phyloP scores from a whole-genome alignment of 129 eudicot genomes.

The Cynara cardunculus region DNA sequence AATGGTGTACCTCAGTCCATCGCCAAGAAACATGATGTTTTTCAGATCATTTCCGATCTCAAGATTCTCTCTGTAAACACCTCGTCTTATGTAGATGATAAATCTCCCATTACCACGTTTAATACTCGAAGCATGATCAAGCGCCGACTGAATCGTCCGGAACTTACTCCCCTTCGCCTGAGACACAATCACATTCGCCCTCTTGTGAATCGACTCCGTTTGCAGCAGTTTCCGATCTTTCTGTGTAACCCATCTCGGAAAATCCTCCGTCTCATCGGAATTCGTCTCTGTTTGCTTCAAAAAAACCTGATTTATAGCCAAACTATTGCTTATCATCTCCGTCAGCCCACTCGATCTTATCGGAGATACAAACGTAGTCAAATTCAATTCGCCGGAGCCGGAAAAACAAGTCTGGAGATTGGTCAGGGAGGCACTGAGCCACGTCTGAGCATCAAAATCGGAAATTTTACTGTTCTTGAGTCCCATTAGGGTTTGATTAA shows the following conservation, averaged over 20 bases:
- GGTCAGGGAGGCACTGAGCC: constrained; percentile 69
- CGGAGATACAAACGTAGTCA: constrained; percentile 31
- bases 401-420: constrained; percentile 63
- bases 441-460: constrained; percentile 49
- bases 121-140: constrained; percentile 34
- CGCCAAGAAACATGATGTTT: constrained; percentile 45
- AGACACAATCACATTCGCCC: constrained; percentile 37
- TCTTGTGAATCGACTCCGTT: constrained; percentile 10
- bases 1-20: constrained; percentile 38
- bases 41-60: constrained; percentile 27
- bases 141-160: constrained; percentile 32
- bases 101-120: constrained; percentile 33
- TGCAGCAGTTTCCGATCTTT: constrained; percentile 38
- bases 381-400: constrained; percentile 46
- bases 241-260: constrained; percentile 30
- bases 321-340: constrained; percentile 32
- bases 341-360: constrained; percentile 39
- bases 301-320: constrained; percentile 29
- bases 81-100: constrained; percentile 33
- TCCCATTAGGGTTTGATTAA: constrained; percentile 41
- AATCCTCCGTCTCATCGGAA: constrained; percentile 19
- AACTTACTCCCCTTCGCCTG: constrained; percentile 33
- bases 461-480: constrained; percentile 24
- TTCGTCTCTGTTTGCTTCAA: constrained; percentile 13
- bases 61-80: constrained; percentile 40